Conservation (phyloP, 129 eudicot genomes). For the Rutidosis leptorrhynchoides region DNA sequence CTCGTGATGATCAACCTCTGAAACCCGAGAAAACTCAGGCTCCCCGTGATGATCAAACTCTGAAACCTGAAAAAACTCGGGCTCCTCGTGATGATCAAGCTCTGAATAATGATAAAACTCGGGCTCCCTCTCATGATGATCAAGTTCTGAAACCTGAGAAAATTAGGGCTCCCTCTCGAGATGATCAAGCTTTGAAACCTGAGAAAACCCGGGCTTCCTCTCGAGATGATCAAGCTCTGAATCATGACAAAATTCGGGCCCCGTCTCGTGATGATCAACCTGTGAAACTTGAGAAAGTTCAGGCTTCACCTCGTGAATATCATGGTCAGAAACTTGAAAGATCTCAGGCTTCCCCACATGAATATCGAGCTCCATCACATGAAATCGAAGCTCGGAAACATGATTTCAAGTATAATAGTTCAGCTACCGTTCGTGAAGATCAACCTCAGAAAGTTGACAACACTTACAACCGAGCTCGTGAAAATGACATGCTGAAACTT, state of each 20-base stretch:
- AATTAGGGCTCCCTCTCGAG: not conserved
- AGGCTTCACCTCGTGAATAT: not conserved
- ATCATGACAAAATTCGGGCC: not conserved
- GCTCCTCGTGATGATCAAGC: not conserved
- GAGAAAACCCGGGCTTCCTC: not conserved
- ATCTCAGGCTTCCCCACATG: not conserved
- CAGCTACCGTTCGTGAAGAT: not conserved
- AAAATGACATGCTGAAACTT: constrained; percentile 8
- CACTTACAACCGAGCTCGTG: not conserved
- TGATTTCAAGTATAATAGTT: not conserved
- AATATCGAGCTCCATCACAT: not conserved
- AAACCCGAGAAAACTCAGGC: not conserved
- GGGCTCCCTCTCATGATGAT: not conserved
- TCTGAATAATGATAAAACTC: not conserved
- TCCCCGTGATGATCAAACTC: not conserved
- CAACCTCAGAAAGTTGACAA: constrained; percentile 5
- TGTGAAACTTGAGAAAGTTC: not conserved
- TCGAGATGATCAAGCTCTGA: not conserved
- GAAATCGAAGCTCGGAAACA: constrained; percentile 12
- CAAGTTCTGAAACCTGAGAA: not conserved
- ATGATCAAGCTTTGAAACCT: not conserved
- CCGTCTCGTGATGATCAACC: not conserved
- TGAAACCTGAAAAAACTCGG: not conserved
- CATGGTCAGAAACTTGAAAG: constrained; percentile 3
- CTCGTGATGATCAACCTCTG: not conserved